Percentiles rank a stretch among this genome's conserved stretches.
Evolutionary conservation across 2,329 filamentous ascomycete genomes (phyloP).

Genomic region (Tricladium varicosporioides): DNA sequence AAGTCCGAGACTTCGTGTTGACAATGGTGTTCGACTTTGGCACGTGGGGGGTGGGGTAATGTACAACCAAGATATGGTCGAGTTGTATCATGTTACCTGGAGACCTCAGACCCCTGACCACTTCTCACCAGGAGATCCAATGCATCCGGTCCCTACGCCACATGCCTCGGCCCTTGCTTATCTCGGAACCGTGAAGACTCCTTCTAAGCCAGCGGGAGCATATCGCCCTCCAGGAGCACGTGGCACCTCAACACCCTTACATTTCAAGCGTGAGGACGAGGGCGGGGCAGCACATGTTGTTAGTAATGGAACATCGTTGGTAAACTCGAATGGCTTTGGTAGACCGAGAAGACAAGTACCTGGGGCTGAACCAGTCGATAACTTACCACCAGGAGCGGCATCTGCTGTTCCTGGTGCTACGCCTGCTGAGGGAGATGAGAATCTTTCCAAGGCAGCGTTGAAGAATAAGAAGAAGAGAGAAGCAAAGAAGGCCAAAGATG

Average conservation of each 20-base stretch:
- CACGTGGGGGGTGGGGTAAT: constrained; percentile 84
- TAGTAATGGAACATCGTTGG: constrained; percentile 71
- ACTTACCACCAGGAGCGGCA: constrained; percentile 65
- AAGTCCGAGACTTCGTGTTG: constrained; percentile 88
- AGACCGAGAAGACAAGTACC: constrained; percentile 73
- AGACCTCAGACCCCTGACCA: constrained; percentile 67
- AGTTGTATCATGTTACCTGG: constrained; percentile 90
- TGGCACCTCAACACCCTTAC: constrained; percentile 81
- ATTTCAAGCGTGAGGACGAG: constrained; percentile 97
- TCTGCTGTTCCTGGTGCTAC: constrained; percentile 56
- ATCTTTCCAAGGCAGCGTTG: constrained; percentile 75
- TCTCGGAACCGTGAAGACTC: constrained; percentile 84
- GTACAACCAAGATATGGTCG: constrained; percentile 93
- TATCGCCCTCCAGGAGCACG: constrained; percentile 94
- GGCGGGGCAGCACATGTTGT: constrained; percentile 83
- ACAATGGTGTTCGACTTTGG: constrained; percentile 96
- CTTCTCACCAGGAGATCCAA: constrained; percentile 64
- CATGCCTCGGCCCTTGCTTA: constrained; percentile 82
- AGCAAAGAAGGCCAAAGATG: constrained; percentile 86
- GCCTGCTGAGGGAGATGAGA: constrained; percentile 59
- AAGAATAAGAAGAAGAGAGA: constrained; percentile 99
- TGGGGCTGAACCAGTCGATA: constrained; percentile 73
- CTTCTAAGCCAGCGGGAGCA: constrained; percentile 94
- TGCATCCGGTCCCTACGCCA: constrained; percentile 71
- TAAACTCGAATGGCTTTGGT: constrained; percentile 74